Evolutionary conservation across 306 rosid genomes (phyloP), one percentile per base, ranked within the genome.

Genomic region (Inga laurina): DNA sequence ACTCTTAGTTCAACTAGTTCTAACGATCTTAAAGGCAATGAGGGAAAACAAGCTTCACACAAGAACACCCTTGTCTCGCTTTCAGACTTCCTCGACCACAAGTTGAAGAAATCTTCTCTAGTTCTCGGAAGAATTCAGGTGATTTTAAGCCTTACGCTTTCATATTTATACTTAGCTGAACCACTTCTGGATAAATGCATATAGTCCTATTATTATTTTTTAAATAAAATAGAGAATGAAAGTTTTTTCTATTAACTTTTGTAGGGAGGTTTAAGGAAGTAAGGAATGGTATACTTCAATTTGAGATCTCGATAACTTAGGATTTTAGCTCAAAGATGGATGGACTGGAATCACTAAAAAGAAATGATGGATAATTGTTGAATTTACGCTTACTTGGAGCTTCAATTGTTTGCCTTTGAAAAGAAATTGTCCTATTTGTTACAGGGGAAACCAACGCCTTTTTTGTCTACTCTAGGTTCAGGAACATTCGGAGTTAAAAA

Each of bases 361-460:
- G 48, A 11, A n/a, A 37, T 35, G 11, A 67, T 12, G 37, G 13
- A 37, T 59, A 54, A 54, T 54, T 77, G 32, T 14, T 35, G 45
- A 48, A 62, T 72, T 9, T 35, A 54, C 73, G 67, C 10, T 37
- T 72, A 34, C 22, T 44, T 71, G 75, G 6, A 12, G 56, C 51
- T 70, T 44, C 54, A 22, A 71, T n/a, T 71, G 11, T n/a, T 24
- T n/a, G 12, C n/a, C 5, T 22, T 15, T 59, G 15, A 59, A 59
- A 59, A 22, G 61, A 75, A 65, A 46, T 3, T 64, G n/a, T 76
- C 49, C 67, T 2, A 48, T 68, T 43, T 44, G 35, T 72, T 75
- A 22, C 80, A 95, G 97, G 97, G 88, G 10, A 95, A 92, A 79
- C 86, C 92, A 16, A 91, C 85, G 62, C 98, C 97, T 45, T 95